Evolutionary conservation across 257 asterid species (phyloP).

Genomic region (Thymus quinquecostatus): DNA sequence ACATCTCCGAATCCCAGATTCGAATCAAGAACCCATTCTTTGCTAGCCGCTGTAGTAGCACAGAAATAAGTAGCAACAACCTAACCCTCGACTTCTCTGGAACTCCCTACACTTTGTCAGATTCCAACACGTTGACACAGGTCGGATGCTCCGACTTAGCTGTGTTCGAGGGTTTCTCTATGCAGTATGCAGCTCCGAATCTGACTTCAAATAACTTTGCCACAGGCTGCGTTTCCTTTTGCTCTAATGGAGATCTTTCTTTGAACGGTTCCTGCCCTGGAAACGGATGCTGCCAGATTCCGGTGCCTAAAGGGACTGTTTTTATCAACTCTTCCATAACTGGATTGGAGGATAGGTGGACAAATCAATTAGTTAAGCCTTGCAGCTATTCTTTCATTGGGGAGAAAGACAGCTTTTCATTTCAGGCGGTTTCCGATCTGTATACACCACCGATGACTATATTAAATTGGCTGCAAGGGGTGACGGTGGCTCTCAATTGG

Average conservation of each 20-base stretch:
- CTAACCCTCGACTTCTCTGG: slow-evolving; percentile 28
- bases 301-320: slow-evolving; percentile 32
- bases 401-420: slow-evolving; percentile 27
- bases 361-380: not conserved
- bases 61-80: not conserved
- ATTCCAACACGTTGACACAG: slow-evolving; percentile 31
- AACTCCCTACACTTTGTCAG: slow-evolving; percentile 38
- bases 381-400: slow-evolving; percentile 38
- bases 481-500: slow-evolving; percentile 34
- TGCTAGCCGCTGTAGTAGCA: slow-evolving; percentile 24
- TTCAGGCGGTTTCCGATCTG: slow-evolving; percentile 30
- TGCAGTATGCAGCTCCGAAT: slow-evolving; percentile 11
- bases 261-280: slow-evolving; percentile 38
- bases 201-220: slow-evolving; percentile 27
- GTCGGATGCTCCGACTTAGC: slow-evolving; percentile 36
- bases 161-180: slow-evolving; percentile 28
- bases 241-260: slow-evolving; percentile 32
- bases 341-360: slow-evolving; percentile 24
- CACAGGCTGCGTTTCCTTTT: slow-evolving; percentile 35
- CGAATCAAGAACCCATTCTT: slow-evolving; percentile 27
- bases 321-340: slow-evolving; percentile 24
- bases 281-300: slow-evolving; percentile 39
- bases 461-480: slow-evolving; percentile 22
- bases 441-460: slow-evolving; percentile 7
- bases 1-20: slow-evolving; percentile 33